Evolutionary conservation across 805 yeast genomes (phyloP).

Genomic region (Ogataea degrootiae): DNA sequence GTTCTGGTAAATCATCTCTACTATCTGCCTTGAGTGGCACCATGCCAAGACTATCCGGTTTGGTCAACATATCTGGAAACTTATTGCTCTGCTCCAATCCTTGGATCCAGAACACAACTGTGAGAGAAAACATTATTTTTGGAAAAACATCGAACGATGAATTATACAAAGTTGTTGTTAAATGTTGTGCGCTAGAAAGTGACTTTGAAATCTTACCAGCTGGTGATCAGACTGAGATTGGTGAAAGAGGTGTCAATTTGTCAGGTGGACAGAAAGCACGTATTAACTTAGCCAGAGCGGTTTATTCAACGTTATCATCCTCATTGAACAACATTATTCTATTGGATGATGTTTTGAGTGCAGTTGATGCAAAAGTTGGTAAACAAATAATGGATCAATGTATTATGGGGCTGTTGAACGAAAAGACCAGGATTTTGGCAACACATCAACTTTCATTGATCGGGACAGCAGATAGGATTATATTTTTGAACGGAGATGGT

Average conservation of each 20-base stretch:
- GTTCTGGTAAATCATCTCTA: slow-evolving; percentile 66
- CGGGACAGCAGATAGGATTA: slow-evolving; percentile 61
- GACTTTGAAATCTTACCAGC: slow-evolving; percentile 67
- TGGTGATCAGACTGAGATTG: slow-evolving; percentile 76
- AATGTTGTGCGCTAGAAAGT: slow-evolving; percentile 60
- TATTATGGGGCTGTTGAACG: slow-evolving; percentile 49
- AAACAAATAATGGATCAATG: slow-evolving; percentile 55
- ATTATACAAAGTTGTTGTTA: slow-evolving; percentile 49
- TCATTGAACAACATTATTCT: slow-evolving; percentile 48
- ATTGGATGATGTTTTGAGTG: slow-evolving; percentile 63
- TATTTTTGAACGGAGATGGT: slow-evolving; percentile 66
- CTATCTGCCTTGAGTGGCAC: slow-evolving; percentile 65
- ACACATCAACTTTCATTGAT: slow-evolving; percentile 79
- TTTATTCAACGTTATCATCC: slow-evolving; percentile 37
- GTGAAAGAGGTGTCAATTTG: slow-evolving; percentile 79
- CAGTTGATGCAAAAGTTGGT: slow-evolving; percentile 71
- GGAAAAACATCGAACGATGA: slow-evolving; percentile 46
- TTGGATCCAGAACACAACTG: slow-evolving; percentile 85
- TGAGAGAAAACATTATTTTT: slow-evolving; percentile 67
- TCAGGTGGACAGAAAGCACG: slow-evolving; percentile 91
- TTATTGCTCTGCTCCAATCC: slow-evolving; percentile 45
- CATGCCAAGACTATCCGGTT: slow-evolving; percentile 55
- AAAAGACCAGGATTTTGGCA: slow-evolving; percentile 68
- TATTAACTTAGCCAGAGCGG: slow-evolving; percentile 63
- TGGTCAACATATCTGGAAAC: slow-evolving; percentile 48